A percentile compares a stretch with the other conserved stretches of the same genome.
Conservation (phyloP, 78 protist genomes). For the Dictyostelium brefeldianum region DNA sequence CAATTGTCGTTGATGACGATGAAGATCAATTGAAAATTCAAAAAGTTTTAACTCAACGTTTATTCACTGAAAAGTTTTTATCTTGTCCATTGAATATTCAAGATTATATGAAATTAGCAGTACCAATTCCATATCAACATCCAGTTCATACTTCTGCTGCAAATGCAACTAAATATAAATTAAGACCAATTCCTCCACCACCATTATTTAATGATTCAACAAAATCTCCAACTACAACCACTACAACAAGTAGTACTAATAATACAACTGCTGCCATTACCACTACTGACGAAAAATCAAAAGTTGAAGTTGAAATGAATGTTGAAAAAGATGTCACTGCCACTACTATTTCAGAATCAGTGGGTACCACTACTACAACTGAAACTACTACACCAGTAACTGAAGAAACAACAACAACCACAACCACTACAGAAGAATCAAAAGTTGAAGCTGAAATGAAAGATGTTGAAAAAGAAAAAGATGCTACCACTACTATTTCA, state of each 20-base stretch:
- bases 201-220: not conserved
- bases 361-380: not conserved
- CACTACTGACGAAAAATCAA: not conserved
- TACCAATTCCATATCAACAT: not conserved
- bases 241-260: not conserved
- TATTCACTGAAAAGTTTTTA: constrained; percentile 46
- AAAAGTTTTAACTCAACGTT: constrained; percentile 15
- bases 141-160: not conserved
- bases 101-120: not conserved
- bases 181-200: not conserved
- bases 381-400: not conserved
- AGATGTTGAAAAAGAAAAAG: not conserved
- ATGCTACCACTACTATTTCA: too few species aligned
- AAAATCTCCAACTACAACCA: not conserved
- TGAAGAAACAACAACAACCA: not conserved
- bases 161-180: not conserved
- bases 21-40: constrained; percentile 3
- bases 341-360: too few species aligned
- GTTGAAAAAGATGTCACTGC: not conserved
- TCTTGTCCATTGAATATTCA: constrained; percentile 9
- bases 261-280: not conserved
- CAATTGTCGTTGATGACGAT: not conserved
- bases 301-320: too few species aligned
- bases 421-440: not conserved
- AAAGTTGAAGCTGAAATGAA: not conserved